These are phyloP conservation scores for Prunus mongolica DNA, from an alignment of 306 rosid genomes.

Conservation along the genomic window DNA sequence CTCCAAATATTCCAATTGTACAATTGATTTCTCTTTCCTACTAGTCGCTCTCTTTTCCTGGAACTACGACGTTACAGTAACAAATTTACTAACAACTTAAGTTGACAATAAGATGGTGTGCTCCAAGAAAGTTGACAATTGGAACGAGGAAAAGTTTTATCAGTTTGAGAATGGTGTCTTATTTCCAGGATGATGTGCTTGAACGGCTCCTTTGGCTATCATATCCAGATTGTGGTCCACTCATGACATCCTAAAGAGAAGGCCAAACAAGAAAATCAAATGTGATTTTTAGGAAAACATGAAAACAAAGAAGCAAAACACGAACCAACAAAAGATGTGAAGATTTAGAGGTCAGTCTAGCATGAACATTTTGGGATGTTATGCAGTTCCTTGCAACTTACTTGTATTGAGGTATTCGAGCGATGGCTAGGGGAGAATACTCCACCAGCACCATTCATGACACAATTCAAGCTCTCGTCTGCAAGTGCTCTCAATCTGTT, in stretches of 20 bases:
- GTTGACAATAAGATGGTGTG: neutral
- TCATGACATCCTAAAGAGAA: conserved; percentile 5
- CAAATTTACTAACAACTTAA: too few species aligned
- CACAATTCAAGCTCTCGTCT: conserved; percentile 1
- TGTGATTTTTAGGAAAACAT: neutral
- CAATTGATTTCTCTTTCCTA: too few species aligned
- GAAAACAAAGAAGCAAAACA: neutral
- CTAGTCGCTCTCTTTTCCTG: too few species aligned
- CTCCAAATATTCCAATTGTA: too few species aligned
- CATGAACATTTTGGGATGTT: neutral
- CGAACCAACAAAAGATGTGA: neutral
- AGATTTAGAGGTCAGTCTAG: too few species aligned
- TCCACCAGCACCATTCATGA: neutral
- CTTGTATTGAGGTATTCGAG: neutral
- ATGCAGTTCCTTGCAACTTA: neutral
- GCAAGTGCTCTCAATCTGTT: conserved; percentile 6
- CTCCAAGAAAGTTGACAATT: neutral
- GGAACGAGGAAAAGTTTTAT: too few species aligned
- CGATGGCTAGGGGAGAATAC: neutral
- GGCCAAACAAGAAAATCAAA: neutral
- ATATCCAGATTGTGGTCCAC: neutral
- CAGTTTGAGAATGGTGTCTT: neutral
- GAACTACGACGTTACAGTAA: too few species aligned
- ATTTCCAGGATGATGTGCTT: conserved; percentile 1
- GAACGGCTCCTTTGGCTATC: conserved; percentile 5